Base-by-base conservation (phyloP, 1,284 basidiomycete genomes). In the Phlebopus sp. region DNA sequence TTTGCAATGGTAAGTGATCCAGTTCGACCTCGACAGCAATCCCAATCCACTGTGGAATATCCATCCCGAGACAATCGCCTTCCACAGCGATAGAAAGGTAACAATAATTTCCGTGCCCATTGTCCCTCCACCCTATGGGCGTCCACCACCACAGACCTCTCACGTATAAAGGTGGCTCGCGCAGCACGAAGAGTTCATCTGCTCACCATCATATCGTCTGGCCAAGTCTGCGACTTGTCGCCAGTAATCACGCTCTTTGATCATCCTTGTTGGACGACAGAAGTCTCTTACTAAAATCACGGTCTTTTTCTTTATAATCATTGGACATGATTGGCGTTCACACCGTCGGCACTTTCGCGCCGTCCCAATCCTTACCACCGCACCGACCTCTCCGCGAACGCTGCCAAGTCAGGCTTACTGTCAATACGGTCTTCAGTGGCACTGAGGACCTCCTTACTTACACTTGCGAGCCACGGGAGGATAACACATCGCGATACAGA, bases 361-460 rank as follows among this genome's bases (percentile, higher is more conserved):
- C n/a, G n/a, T n/a, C n/a, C n/a, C n/a, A n/a, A n/a, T n/a, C 14
- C 32, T 18, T 30, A 13, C 23, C 5, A 15, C 9, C 31, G 23
- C 40, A 37, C 34, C 44, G 11, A 23, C 30, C 46, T 5, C 45
- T 56, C 19, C 19, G 39, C 17, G 43, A 55, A 30, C 50, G 50
- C 11, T 13, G 58, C 37, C 32, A 21, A 39, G 40, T 41, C 21
- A 3, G 10, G 3, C 44, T 53, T 21, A 15, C 37, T 1, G 49
- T 61, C 11, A 31, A n/a, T 30, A 44, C 59, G 1, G 41, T 46
- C 32, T 57, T 25, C n/a, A 34, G 25, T 8, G 37, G 25, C 14
- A 35, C 31, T 19, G 13, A 17, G 7, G 23, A 30, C 9, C 29
- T 39, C 14, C 36, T 17, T 13, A 11, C 36, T 13, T 18, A 23